These are phyloP conservation scores for Crithidia bombi DNA, from an alignment of 208 protist genomes.

Conservation along the genomic window DNA sequence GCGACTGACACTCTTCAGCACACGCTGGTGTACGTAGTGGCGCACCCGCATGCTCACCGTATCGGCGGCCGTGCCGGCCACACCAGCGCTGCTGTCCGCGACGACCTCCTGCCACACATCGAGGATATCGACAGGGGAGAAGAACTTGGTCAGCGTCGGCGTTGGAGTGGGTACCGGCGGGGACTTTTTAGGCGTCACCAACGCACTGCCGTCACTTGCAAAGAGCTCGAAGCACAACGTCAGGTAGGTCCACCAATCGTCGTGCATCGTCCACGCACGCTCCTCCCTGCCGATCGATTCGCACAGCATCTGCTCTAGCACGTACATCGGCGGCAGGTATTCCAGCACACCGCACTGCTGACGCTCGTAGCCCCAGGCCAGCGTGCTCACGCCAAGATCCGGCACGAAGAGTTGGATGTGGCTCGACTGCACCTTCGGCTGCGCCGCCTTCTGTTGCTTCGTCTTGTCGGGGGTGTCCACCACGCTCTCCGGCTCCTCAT, in stretches of 20 bases:
- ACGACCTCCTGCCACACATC: constrained; percentile 71
- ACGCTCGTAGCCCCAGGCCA: constrained; percentile 79
- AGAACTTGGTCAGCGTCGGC: constrained; percentile 52
- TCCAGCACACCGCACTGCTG: constrained; percentile 88
- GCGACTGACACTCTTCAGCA: constrained; percentile 59
- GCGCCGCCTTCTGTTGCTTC: constrained; percentile 7
- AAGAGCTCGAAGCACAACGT: constrained; percentile 83
- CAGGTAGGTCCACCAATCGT: constrained; percentile 87
- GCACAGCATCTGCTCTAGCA: constrained; percentile 70
- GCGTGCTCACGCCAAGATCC: constrained; percentile 66
- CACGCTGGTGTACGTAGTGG: constrained; percentile 60
- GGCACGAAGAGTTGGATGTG: constrained; percentile 74
- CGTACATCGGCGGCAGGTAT: constrained; percentile 77
- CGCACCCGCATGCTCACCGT: constrained; percentile 39
- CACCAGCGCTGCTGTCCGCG: constrained; percentile 22
- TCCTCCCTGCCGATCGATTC: constrained; percentile 41
- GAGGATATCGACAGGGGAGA: constrained; percentile 55
- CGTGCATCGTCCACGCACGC: constrained; percentile 70
- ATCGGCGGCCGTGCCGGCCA: constrained; percentile 23
- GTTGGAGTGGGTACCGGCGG: constrained; percentile 39
- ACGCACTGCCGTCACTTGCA: constrained; percentile 53
- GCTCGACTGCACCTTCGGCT: constrained; percentile 34
- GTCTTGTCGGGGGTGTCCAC: constrained; percentile 20
- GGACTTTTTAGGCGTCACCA: constrained; percentile 46
- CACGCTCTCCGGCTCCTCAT: constrained; percentile 18